Base-by-base conservation (phyloP, 1,284 basidiomycete species). In the Ustilago nuda region DNA sequence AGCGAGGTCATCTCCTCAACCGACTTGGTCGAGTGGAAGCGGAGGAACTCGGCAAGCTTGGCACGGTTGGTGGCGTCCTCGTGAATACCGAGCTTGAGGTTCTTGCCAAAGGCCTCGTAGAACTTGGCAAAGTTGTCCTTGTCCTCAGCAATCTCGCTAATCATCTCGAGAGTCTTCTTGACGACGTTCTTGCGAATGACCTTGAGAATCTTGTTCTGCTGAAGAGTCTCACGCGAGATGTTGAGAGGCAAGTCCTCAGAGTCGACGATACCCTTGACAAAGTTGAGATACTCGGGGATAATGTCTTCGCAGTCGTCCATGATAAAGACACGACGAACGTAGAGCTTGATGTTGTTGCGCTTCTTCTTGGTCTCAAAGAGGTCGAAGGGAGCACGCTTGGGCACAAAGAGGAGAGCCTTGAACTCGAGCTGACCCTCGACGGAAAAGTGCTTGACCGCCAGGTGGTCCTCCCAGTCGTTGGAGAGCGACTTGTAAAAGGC, bases 361-460 rank as follows among this genome's bases (percentile, higher is more conserved):
- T 99, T 99, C 93, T 99, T 99, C 93, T 99, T 99, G 82, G 93
- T 94, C 90, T 99, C 97, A 88, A 99, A 99, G 87, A 99, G 92
- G 87, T 99, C 97, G 88, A 99, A 99, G 64, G 96, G 63, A 48
- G 54, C 72, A 52, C 95, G 93, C 89, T 98, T 98, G 83, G 96
- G 96, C 73, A 85, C 51, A 55, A 81, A 99, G 84, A 99, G 92
- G 87, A 99, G 95, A 37, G 96, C 95, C 92, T 98, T 98, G 92
- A 99, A 99, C 88, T 85, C 97, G 84, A 99, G 94, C 88, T 99
- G 96, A 89, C 97, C 97, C 88, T 99, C 96, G 57, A 99, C 96
- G 63, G 95, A 98, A 92, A 99, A 99, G 91, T 99, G 96, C 91
- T 98, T 99, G 87, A 98, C 94, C 62, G 95, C 94, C 56, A 99